These are phyloP conservation scores for Bruguiera hainesii DNA, from an alignment of 441 rosid genomes.

Conservation along the genomic window DNA sequence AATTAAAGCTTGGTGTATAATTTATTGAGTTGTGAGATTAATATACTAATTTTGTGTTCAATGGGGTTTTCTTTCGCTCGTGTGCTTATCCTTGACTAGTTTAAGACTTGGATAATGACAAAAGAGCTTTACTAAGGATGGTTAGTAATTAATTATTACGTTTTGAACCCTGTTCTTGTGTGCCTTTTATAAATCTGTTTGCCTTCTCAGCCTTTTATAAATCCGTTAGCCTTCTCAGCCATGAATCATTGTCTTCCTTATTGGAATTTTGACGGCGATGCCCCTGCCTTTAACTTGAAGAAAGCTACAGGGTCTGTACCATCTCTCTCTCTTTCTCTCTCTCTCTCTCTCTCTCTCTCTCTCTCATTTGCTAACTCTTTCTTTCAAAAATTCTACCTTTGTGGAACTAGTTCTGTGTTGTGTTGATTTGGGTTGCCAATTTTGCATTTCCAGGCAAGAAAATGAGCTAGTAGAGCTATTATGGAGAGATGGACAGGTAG, in stretches of 20 bases:
- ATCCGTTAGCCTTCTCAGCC: constrained; percentile 26
- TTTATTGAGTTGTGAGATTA: constrained; percentile 11
- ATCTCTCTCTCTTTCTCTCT: constrained; percentile 1
- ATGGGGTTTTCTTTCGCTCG: constrained; percentile 3
- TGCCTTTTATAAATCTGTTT: constrained; percentile 16
- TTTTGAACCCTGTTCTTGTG: constrained; percentile 6
- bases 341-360: constrained; percentile 1
- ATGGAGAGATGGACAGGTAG: constrained; percentile 71
- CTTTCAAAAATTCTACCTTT: background rate
- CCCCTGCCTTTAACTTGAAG: constrained; percentile 34
- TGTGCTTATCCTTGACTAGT: constrained; percentile 2
- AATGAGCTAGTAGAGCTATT: constrained; percentile 59
- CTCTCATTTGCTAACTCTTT: background rate
- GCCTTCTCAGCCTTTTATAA: constrained; percentile 30
- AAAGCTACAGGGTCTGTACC: constrained; percentile 37
- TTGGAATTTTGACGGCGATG: constrained; percentile 55
- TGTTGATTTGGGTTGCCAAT: constrained; percentile 14
- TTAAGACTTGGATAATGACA: constrained; percentile 5
- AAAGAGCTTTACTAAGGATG: background rate
- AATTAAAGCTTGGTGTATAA: background rate
- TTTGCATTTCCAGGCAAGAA: constrained; percentile 35
- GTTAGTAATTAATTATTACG: background rate
- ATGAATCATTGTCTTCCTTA: constrained; percentile 55
- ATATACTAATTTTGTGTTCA: constrained; percentile 6
- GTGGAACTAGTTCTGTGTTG: background rate